Conservation (phyloP, 75 land plant species). For the Azolla pinnata region DNA sequence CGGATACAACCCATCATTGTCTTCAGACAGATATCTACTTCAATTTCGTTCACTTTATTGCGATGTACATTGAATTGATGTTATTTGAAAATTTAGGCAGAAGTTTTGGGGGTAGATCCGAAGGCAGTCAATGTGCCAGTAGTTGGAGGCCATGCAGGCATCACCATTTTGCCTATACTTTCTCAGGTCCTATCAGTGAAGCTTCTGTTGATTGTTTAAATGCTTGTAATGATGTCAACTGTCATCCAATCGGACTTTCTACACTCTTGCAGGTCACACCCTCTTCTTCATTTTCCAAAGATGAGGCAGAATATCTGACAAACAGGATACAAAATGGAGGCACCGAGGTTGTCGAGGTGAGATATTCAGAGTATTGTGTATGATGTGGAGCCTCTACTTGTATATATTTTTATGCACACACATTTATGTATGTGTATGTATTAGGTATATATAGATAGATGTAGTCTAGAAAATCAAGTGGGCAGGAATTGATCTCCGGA, state of each 20-base stretch:
- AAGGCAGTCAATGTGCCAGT: slow-evolving; percentile 84
- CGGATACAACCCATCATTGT: too few relatives aligned
- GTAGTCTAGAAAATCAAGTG: neutral
- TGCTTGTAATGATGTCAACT: slow-evolving; percentile 2
- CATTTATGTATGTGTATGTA: too few relatives aligned
- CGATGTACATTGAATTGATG: too few relatives aligned
- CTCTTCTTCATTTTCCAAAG: slow-evolving; percentile 48
- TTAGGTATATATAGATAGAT: too few relatives aligned
- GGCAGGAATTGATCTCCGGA: too few relatives aligned
- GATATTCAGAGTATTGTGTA: neutral
- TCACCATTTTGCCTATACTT: slow-evolving; percentile 89
- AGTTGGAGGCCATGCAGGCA: slow-evolving; percentile 96
- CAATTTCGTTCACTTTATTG: too few relatives aligned
- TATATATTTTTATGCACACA: too few relatives aligned
- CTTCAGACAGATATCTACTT: too few relatives aligned
- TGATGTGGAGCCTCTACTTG: too few relatives aligned
- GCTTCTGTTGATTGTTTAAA: neutral
- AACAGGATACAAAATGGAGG: slow-evolving; percentile 98
- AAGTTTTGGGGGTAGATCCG: slow-evolving; percentile 91
- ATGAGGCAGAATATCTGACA: slow-evolving; percentile 71
- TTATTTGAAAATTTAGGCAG: slow-evolving; percentile 90
- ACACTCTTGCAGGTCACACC: slow-evolving; percentile 90
- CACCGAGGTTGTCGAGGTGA: slow-evolving; percentile 99
- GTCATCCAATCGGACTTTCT: too few relatives aligned
- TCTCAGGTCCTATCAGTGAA: slow-evolving; percentile 91